Percentiles rank a stretch among this genome's conserved stretches.
phyloP scores from a whole-genome alignment of 2,329 filamentous ascomycete species.

The Phialophora tarda region DNA sequence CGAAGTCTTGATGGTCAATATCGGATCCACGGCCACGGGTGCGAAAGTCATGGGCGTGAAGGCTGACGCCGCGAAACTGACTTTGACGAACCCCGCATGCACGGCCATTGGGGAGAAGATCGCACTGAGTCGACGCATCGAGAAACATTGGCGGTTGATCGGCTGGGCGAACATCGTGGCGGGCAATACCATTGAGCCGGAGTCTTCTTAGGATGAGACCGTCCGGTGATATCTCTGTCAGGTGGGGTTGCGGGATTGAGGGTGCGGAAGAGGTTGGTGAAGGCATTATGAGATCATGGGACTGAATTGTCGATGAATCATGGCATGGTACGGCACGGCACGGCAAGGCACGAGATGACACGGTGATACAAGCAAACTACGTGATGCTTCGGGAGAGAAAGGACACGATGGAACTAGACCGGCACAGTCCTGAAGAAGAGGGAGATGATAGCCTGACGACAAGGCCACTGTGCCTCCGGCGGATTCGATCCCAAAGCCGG shows the following conservation, averaged over 20 bases:
- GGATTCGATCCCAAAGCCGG: background rate
- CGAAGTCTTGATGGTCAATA: constrained; percentile 99
- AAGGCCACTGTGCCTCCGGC: background rate
- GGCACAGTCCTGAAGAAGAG: background rate
- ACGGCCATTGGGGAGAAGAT: constrained; percentile 99
- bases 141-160: constrained; percentile 98
- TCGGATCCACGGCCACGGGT: constrained; percentile 94
- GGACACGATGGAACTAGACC: background rate
- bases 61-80: constrained; percentile 95
- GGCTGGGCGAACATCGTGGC: constrained; percentile 82
- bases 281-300: background rate
- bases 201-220: constrained; percentile 34
- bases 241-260: background rate
- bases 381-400: background rate
- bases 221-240: background rate
- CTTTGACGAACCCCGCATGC: constrained; percentile 90
- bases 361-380: background rate
- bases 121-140: constrained; percentile 91
- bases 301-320: background rate
- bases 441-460: background rate
- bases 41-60: constrained; percentile 97
- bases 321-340: background rate
- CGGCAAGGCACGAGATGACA: background rate
- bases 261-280: background rate
- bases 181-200: constrained; percentile 55